These are phyloP conservation scores for Groenewaldozyma salmanticensis DNA, from an alignment of 805 yeast species.

Conservation along the genomic window DNA sequence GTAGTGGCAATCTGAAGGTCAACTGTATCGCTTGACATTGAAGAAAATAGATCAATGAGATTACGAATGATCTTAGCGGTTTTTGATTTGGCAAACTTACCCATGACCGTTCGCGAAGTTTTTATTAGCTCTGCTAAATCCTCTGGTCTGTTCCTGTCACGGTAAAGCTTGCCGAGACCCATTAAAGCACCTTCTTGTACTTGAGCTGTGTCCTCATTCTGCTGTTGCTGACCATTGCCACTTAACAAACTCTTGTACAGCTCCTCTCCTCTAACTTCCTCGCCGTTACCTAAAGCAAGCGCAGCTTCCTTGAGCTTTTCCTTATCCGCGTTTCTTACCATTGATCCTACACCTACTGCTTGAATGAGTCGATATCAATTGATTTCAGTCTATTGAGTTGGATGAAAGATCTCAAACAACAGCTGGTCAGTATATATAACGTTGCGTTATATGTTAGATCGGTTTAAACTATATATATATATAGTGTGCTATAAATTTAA, in stretches of 20 bases:
- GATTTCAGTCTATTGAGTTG: too few relatives aligned
- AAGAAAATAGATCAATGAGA: slow-evolving; percentile 68
- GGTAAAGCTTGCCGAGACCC: slow-evolving; percentile 68
- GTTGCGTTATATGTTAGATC: too few relatives aligned
- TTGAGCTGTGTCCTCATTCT: slow-evolving; percentile 36
- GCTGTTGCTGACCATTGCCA: slow-evolving; percentile 4
- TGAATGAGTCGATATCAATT: too few relatives aligned
- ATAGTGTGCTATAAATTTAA: too few relatives aligned
- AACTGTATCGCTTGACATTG: slow-evolving; percentile 41
- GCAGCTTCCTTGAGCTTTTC: slow-evolving; percentile 48
- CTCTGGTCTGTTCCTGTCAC: slow-evolving; percentile 34
- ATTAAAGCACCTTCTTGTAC: slow-evolving; percentile 60
- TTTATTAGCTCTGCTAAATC: slow-evolving; percentile 55
- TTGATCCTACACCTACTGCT: too few relatives aligned
- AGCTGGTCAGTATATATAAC: too few relatives aligned
- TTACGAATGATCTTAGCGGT: slow-evolving; percentile 83
- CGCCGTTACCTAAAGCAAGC: slow-evolving; percentile 39
- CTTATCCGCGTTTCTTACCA: not conserved
- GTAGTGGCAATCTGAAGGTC: slow-evolving; percentile 68
- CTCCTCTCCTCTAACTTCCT: slow-evolving; percentile 49
- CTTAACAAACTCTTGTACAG: slow-evolving; percentile 44
- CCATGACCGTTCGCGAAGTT: slow-evolving; percentile 60
- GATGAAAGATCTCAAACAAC: too few relatives aligned
- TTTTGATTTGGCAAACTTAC: slow-evolving; percentile 82
- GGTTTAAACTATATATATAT: too few relatives aligned